Evolutionary conservation across 768 basidiomycete species (phyloP), one percentile per base, ranked within the genome.

Genomic region (Hypholoma sublateritium): DNA sequence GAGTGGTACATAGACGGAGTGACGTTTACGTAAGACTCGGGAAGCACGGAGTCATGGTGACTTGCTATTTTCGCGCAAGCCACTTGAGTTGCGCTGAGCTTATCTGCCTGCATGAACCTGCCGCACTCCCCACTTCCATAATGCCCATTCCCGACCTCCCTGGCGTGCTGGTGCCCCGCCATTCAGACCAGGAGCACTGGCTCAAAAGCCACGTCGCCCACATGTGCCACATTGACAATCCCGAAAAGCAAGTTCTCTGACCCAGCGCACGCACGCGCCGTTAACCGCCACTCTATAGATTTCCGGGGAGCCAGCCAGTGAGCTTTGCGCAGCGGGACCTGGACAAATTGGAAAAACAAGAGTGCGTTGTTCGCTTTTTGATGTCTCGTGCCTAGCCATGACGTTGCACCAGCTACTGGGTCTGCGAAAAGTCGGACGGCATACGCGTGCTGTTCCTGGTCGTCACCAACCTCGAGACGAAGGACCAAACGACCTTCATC

Each of bases 371-470:
- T 17, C 53, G 41, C 24, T 39, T 39, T 47, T 13, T 21, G 37
- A 49, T 51, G 12, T 50, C 17, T n/a, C 49, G 13, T 42, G 46
- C n/a, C 13, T n/a, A 16, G 16, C 17, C 32, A 45, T 59, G 34
- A 58, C 56, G 58, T 53, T 58, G 1, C 46, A 46, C 28, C 68
- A 98, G 95, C 69, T 99, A 91, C 72, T 99, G 96, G 96, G 97
- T 99, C 42, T 97, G 95, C 74, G 97, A 99, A 77, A 98, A 98
- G 77, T 96, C 93, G 12, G 97, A 98, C 68, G 97, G 97, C 12
- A 70, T 99, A 50, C 86, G 97, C 35, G 91, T 98, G 39, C 77
- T 99, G 25, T 83, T 98, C 50, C 75, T 96, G 57, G 81, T 98
- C 49, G 76, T 81, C 69, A 81, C 87, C 50, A 78, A 89, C 76